A percentile compares a stretch with the other conserved stretches of the same genome.
Evolutionary conservation across 305 asterid species (phyloP).

Genomic region (Fraxinus ornus): DNA sequence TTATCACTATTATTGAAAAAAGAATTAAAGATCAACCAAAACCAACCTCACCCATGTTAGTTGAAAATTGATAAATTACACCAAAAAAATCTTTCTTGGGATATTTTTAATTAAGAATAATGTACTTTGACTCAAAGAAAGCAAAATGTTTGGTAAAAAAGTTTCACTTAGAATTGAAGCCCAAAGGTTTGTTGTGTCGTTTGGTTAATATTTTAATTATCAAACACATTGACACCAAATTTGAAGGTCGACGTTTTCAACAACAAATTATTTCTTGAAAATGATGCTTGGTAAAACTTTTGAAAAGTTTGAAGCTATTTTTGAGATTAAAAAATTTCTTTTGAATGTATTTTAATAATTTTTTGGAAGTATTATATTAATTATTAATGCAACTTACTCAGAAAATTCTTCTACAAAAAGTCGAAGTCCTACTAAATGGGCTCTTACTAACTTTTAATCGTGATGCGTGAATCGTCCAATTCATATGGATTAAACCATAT

Average conservation of each 20-base stretch:
- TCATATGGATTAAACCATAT: not conserved
- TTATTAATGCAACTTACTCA: too few species aligned
- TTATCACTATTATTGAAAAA: too few species aligned
- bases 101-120: constrained; percentile 1
- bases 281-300: constrained; percentile 24
- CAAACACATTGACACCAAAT: constrained; percentile 28
- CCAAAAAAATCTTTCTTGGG: too few species aligned
- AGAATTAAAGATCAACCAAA: too few species aligned
- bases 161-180: constrained; percentile 26
- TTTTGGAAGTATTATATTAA: too few species aligned
- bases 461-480: not conserved
- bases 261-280: constrained; percentile 32
- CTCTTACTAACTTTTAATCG: too few species aligned
- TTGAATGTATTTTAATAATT: too few species aligned
- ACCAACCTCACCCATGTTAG: not conserved
- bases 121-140: constrained; percentile 39
- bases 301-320: too few species aligned
- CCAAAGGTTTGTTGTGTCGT: constrained; percentile 32
- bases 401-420: too few species aligned
- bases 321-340: too few species aligned
- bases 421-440: too few species aligned
- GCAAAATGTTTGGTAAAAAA: constrained; percentile 37
- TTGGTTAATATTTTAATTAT: constrained; percentile 22
- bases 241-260: constrained; percentile 46
- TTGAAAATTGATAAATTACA: not conserved